Percentiles rank a stretch among this genome's conserved stretches.
phyloP scores from a whole-genome alignment of 352 stramenopile species.

The Thraustochytrium striatum region DNA sequence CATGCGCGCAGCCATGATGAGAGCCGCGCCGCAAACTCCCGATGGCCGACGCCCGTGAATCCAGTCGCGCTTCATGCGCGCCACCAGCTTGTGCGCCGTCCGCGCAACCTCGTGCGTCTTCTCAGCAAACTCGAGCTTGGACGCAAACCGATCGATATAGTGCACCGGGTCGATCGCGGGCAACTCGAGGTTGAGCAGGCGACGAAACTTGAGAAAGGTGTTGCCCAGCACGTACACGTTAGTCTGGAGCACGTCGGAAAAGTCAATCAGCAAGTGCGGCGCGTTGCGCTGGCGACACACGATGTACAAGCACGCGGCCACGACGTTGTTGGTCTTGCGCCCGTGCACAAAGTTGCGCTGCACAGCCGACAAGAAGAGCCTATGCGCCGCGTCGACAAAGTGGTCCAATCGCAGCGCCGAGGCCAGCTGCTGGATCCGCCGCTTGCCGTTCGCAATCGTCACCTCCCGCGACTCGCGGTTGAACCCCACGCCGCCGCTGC shows the following conservation, averaged over 20 bases:
- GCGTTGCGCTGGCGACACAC: slow-evolving; percentile 94
- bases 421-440: slow-evolving; percentile 86
- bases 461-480: slow-evolving; percentile 82
- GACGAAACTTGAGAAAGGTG: slow-evolving; percentile 72
- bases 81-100: slow-evolving; percentile 89
- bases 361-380: slow-evolving; percentile 90
- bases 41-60: slow-evolving; percentile 93
- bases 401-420: slow-evolving; percentile 76
- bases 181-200: slow-evolving; percentile 76
- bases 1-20: slow-evolving; percentile 91
- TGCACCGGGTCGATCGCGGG: slow-evolving; percentile 96
- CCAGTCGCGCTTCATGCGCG: slow-evolving; percentile 98
- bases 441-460: slow-evolving; percentile 88
- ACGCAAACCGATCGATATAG: slow-evolving; percentile 96
- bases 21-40: slow-evolving; percentile 91
- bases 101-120: slow-evolving; percentile 86
- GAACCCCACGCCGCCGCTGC: slow-evolving; percentile 1
- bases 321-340: slow-evolving; percentile 41
- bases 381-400: slow-evolving; percentile 92
- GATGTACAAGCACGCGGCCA: slow-evolving; percentile 93
- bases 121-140: slow-evolving; percentile 92
- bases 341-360: slow-evolving; percentile 88
- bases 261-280: slow-evolving; percentile 98
- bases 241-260: slow-evolving; percentile 95
- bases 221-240: slow-evolving; percentile 74